phyloP scores from a whole-genome alignment of 2,329 filamentous ascomycete genomes.

The Colletotrichum spaethianum region DNA sequence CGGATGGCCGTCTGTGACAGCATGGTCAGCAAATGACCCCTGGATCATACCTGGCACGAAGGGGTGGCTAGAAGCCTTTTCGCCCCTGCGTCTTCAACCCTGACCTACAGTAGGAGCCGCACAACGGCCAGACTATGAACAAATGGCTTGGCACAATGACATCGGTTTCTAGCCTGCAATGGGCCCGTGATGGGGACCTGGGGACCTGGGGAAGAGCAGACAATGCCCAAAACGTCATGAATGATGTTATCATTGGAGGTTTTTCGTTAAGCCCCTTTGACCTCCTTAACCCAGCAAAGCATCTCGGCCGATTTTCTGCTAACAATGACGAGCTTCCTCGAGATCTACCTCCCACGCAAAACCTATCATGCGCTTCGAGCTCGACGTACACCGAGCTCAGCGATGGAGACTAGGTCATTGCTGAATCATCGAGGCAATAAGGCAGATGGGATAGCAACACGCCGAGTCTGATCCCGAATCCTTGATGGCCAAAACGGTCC shows the following conservation, averaged over 20 bases:
- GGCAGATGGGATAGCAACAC: not conserved
- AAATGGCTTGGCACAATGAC: conserved; percentile 26
- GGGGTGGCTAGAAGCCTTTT: not conserved
- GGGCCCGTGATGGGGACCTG: conserved; percentile 13
- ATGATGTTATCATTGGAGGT: conserved; percentile 21
- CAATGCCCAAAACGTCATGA: conserved; percentile 30
- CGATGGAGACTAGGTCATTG: not conserved
- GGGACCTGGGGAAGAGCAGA: conserved; percentile 12
- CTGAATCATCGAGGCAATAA: not conserved
- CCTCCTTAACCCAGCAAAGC: not conserved
- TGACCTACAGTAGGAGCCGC: conserved; percentile 9
- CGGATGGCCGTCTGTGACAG: conserved; percentile 22
- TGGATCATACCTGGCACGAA: conserved; percentile 1
- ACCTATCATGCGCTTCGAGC: too few species aligned
- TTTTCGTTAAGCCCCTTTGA: not conserved
- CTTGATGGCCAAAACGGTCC: not conserved
- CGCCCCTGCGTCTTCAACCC: conserved; percentile 23
- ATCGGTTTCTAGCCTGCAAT: conserved; percentile 20
- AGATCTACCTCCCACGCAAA: not conserved
- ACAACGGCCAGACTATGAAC: conserved; percentile 14
- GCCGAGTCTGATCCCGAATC: not conserved
- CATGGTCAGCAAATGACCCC: conserved; percentile 27
- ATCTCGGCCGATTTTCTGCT: not conserved
- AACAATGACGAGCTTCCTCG: not conserved
- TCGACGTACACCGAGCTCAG: not conserved